Evolutionary conservation across 2,329 filamentous ascomycete species (phyloP), one percentile per base, ranked within the genome.

Genomic region (Ascochyta rabiei): DNA sequence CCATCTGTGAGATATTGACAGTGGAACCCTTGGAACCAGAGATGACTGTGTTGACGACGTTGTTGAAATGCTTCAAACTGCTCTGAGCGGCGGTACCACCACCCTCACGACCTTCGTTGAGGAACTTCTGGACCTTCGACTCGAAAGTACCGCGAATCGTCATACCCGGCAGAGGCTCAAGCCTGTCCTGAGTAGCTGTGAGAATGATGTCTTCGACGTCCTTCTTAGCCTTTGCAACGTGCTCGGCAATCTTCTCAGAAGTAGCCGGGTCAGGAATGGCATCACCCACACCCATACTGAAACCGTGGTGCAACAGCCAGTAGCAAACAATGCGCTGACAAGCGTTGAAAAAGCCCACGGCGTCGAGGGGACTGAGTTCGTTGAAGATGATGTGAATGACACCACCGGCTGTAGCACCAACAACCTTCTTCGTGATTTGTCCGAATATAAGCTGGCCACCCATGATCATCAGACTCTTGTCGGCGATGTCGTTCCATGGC

Each of bases 1-100:
- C 96, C 95, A 99, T 99, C 78, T 99, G 95, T 15, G 96, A 97
- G 68, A 99, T 98, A 76, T 99, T 99, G 82, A 99, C 98, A 12
- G 91, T 93, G 2, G 95, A 98, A 75, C 95, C 95, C 82, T 99
- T 99, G 65, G 96, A 99, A 70, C 95, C 95, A 55, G 95, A 97
- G 48, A 88, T 87, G 57, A 96, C 92, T 90, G 98, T 99, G 71
- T 92, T 91, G 49, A 96, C 91, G 45, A 93, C 93, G 70, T 98
- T 97, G 83, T 99, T 99, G 68, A 90, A 82, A 77, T 97, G 91
- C 79, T 96, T 97, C 74, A 99, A 80, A 82, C 90, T 92, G 78
- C 91, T 89, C 77, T 96, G 90, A 0, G 95, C 96, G 45, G 88
- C 89, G 19, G 89, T 93, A 87, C 95, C 95, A 71, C 95, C 95